These are phyloP conservation scores for Phylloporus sp. DNA, from an alignment of 1,284 basidiomycete genomes.

Conservation along the genomic window DNA sequence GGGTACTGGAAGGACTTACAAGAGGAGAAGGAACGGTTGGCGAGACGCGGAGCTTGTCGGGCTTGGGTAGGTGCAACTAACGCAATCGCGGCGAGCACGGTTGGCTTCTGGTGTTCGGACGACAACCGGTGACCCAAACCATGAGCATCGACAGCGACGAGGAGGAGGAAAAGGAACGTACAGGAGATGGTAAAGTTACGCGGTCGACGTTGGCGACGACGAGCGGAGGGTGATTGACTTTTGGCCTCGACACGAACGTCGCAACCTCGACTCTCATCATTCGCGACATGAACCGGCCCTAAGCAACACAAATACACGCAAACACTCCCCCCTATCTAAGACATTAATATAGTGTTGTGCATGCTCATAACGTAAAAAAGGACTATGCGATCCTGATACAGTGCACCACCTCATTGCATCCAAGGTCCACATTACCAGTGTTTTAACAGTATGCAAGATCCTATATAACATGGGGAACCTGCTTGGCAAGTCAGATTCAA, in stretches of 20 bases:
- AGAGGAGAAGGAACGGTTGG: conserved; percentile 16
- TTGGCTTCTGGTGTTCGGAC: conserved; percentile 26
- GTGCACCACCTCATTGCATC: conserved; percentile 19
- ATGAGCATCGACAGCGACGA: neutral
- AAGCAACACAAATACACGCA: conserved; percentile 37
- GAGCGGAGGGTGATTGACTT: conserved; percentile 31
- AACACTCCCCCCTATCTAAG: conserved; percentile 21
- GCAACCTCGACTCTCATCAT: conserved; percentile 27
- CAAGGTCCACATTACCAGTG: conserved; percentile 33
- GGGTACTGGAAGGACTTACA: conserved; percentile 23
- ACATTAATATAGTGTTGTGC: conserved; percentile 22
- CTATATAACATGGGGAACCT: conserved; percentile 19
- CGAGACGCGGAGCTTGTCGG: conserved; percentile 27
- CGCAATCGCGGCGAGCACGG: conserved; percentile 35
- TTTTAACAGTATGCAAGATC: conserved; percentile 39
- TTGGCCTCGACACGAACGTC: conserved; percentile 31
- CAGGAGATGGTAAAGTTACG: conserved; percentile 17
- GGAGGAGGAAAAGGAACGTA: conserved; percentile 21
- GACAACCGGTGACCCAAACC: conserved; percentile 20
- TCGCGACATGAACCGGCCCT: conserved; percentile 38
- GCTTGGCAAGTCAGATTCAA: conserved; percentile 6
- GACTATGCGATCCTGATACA: conserved; percentile 37
- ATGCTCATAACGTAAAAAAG: conserved; percentile 30
- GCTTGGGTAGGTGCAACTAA: conserved; percentile 25
- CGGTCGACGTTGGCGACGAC: conserved; percentile 35